These are phyloP conservation scores for Beauveria sp. DNA, from an alignment of 2,329 filamentous ascomycete species.

Conservation along the genomic window DNA sequence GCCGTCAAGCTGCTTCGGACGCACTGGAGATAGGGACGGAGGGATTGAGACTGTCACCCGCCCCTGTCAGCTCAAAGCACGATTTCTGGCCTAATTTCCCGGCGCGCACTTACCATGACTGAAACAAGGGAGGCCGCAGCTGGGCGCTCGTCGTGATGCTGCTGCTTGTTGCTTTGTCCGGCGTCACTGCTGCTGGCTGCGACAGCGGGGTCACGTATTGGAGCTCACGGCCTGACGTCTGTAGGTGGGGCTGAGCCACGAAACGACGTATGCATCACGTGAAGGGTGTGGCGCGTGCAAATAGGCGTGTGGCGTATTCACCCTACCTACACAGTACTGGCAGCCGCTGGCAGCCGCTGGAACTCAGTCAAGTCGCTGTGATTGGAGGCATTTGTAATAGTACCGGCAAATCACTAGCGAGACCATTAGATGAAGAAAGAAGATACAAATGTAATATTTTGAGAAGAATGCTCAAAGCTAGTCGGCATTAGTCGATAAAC, in stretches of 20 bases:
- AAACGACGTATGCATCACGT: constrained; percentile 9
- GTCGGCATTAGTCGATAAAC: no score
- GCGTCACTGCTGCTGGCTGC: constrained; percentile 7
- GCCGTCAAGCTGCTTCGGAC: constrained; percentile 91
- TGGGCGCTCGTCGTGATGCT: neutral
- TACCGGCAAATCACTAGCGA: no score
- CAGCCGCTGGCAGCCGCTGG: neutral
- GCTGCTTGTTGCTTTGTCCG: constrained; percentile 4
- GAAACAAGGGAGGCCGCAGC: neutral
- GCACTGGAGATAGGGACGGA: constrained; percentile 92
- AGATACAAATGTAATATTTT: neutral
- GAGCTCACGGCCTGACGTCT: constrained; percentile 27
- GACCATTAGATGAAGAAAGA: neutral
- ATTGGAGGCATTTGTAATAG: neutral
- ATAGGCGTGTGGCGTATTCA: constrained; percentile 6
- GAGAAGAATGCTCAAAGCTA: no score
- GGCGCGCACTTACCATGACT: constrained; percentile 5
- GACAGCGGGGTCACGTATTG: constrained; percentile 15
- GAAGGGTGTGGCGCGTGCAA: neutral
- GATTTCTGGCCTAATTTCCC: neutral
- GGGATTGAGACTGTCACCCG: constrained; percentile 72
- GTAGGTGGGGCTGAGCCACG: constrained; percentile 21
- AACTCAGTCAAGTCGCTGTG: neutral
- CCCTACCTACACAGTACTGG: constrained; percentile 5
- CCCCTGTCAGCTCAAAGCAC: neutral